Percentiles rank a stretch among this genome's conserved stretches.
phyloP scores from a whole-genome alignment of 192 early-diverging fungal genomes.

The Umbelopsis sp. region DNA sequence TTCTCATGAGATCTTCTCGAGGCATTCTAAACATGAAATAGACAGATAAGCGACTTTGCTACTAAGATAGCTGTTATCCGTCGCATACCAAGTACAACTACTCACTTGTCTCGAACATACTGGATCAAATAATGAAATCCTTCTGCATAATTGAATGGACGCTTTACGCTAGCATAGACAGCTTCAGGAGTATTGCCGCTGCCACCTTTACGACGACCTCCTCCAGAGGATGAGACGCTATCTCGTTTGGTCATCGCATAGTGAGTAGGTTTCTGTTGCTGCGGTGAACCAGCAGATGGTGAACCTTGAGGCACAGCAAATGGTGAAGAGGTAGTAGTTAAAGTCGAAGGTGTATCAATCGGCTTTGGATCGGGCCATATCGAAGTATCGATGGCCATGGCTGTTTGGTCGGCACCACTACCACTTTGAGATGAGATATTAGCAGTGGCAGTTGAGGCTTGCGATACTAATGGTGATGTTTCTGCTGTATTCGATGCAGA shows the following conservation, averaged over 20 bases:
- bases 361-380: conserved; percentile 3
- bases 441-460: neutral
- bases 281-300: conserved; percentile 3
- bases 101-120: conserved; percentile 73
- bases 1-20: conserved; percentile 84
- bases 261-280: conserved; percentile 3
- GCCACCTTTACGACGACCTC: conserved; percentile 13
- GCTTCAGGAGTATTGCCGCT: conserved; percentile 52
- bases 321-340: neutral
- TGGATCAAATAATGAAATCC: conserved; percentile 92
- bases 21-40: conserved; percentile 67
- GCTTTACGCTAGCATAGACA: conserved; percentile 78
- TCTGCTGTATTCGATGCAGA: neutral
- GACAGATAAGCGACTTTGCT: neutral
- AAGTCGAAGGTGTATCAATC: neutral
- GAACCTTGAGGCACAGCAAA: conserved; percentile 11
- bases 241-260: conserved; percentile 15
- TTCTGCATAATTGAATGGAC: conserved; percentile 90
- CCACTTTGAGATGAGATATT: neutral
- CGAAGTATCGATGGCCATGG: neutral
- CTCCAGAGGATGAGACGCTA: conserved; percentile 2
- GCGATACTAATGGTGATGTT: neutral
- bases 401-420: neutral
- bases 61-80: too few relatives aligned
- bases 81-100: too few relatives aligned